phyloP scores from a whole-genome alignment of 371 early-diverging fungal species.

The Mucor lusitanicus region DNA sequence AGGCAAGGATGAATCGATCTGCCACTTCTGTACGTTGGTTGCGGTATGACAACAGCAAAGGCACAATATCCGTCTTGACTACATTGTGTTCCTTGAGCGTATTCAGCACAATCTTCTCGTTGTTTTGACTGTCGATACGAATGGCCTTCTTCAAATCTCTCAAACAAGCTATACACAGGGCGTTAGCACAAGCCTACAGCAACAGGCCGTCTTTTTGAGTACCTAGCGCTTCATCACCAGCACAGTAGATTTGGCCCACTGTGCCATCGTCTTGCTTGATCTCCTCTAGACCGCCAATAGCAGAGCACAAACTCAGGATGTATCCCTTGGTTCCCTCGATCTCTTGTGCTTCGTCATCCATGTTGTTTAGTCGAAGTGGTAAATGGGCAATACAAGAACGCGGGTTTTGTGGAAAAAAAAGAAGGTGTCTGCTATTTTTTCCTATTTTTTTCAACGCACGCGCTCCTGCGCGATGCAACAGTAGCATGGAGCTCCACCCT shows the following conservation, averaged over 20 bases:
- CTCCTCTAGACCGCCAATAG: constrained; percentile 80
- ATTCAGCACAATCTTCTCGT: constrained; percentile 62
- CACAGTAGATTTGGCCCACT: constrained; percentile 59
- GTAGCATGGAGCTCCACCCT: not conserved
- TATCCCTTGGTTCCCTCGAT: constrained; percentile 5
- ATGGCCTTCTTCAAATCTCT: constrained; percentile 67
- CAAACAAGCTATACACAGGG: constrained; percentile 26
- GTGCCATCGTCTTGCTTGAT: constrained; percentile 34
- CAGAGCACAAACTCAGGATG: constrained; percentile 73
- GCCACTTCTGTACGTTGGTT: constrained; percentile 39
- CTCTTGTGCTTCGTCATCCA: constrained; percentile 4
- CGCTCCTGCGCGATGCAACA: not conserved
- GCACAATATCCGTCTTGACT: constrained; percentile 76
- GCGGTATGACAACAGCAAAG: constrained; percentile 68
- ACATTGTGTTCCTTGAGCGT: constrained; percentile 75
- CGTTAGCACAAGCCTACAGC: not conserved
- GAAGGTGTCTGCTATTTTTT: not conserved
- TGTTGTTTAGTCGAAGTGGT: not conserved
- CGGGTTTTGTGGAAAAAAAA: not conserved
- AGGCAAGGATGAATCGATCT: constrained; percentile 59
- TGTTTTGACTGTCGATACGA: constrained; percentile 67
- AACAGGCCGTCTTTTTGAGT: too few relatives aligned
- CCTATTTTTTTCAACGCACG: not conserved
- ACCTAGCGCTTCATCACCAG: constrained; percentile 84
- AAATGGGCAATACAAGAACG: not conserved